These are phyloP conservation scores for Usnea hakonensis DNA, from an alignment of 495 filamentous ascomycete species.

Conservation along the genomic window DNA sequence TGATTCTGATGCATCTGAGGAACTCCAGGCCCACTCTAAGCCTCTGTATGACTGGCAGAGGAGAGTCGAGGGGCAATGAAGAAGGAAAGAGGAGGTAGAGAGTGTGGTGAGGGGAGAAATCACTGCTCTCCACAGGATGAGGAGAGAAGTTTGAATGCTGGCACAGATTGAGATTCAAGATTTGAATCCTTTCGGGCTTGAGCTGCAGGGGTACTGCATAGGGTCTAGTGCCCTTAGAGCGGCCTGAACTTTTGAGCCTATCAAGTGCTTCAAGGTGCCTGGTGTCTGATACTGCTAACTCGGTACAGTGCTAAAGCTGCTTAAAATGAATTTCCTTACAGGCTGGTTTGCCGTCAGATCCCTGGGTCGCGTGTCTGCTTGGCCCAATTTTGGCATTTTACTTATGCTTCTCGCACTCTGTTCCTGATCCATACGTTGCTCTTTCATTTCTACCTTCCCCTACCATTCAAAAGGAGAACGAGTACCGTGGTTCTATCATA, in stretches of 20 bases:
- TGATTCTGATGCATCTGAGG: constrained; percentile 26
- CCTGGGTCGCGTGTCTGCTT: constrained; percentile 10
- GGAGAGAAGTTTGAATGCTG: constrained; percentile 24
- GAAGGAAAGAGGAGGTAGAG: constrained; percentile 42
- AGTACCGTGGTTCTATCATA: not conserved
- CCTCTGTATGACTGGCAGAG: constrained; percentile 39
- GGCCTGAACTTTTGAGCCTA: constrained; percentile 20
- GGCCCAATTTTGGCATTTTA: too few relatives aligned
- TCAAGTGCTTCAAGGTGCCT: constrained; percentile 13
- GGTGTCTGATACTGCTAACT: constrained; percentile 11
- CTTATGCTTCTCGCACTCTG: too few relatives aligned
- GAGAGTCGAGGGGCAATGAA: constrained; percentile 35
- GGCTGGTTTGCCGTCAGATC: not conserved
- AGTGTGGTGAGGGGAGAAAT: constrained; percentile 49
- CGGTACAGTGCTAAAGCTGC: too few relatives aligned
- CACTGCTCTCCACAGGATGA: constrained; percentile 41
- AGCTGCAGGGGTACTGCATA: constrained; percentile 10
- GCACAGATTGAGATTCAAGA: constrained; percentile 21
- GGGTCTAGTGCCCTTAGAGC: constrained; percentile 8
- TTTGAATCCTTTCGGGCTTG: constrained; percentile 14
- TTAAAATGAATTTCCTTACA: not conserved
- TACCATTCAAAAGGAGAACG: not conserved
- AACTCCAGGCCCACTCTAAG: constrained; percentile 33
- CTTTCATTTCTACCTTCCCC: not conserved
- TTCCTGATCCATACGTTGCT: not conserved